Base-by-base conservation (phyloP, 345 rosid genomes). In the Ceriops zippeliana region DNA sequence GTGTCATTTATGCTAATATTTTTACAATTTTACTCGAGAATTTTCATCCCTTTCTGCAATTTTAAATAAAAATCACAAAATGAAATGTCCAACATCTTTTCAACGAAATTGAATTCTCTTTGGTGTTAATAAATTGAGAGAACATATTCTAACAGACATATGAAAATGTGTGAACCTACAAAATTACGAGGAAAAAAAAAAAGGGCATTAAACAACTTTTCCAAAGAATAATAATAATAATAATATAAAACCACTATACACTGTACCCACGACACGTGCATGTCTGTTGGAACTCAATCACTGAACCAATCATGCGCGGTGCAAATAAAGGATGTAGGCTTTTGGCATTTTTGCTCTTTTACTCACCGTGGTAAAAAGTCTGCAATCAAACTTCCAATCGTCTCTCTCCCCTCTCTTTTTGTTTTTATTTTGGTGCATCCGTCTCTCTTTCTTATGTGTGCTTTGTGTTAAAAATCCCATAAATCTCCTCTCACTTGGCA, bases 201-300 rank as follows among this genome's bases (percentile, higher is more conserved):
- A 13, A 13, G 0, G 16, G 5, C 4, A 38, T 38, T 38, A 38
- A 13, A 42, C 49, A 42, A 42, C 49, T 3, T 42, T 42, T 42
- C 5, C 22, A 22, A 22, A 13, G 10, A 22, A 26, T 2, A 52
- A 6, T 1, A 52, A 6, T 22, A 7, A 34, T 1, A 7, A 42
- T 13, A 22, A 22, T 42, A 13, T 13, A 42, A 42, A 42, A 42
- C 17, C 15, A 42, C 15, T 53, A 7, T 21, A 21, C 1, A 22
- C 6, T 54, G 22, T 7, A n/a, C 5, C 11, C 16, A 7, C 15
- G 1, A 22, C 58, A 62, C 52, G 74, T 68, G 74, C 72, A 76
- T 59, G 78, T 71, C 66, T 65, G 68, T n/a, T 67, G 71, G 70
- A 73, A 68, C 56, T 53, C 79, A 79, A 74, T 74, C 75, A 76